phyloP scores from a whole-genome alignment of 1,284 basidiomycete species.

The Sparassis latifolia region DNA sequence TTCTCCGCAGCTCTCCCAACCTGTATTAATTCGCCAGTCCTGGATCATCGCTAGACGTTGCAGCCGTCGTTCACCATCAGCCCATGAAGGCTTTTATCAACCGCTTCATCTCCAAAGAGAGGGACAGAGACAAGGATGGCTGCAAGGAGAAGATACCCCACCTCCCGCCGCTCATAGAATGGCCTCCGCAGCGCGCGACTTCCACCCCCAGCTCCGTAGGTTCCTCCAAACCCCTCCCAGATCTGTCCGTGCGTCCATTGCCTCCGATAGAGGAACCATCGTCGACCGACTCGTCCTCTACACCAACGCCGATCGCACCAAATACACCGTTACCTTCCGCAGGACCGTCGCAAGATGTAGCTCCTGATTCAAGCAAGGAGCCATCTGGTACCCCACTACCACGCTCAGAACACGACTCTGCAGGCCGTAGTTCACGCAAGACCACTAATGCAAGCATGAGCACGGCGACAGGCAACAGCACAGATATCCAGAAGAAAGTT shows the following conservation, averaged over 20 bases:
- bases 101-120: constrained; percentile 49
- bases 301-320: constrained; percentile 25
- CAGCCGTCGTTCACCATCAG: not conserved
- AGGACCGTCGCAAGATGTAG: constrained; percentile 3
- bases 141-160: constrained; percentile 61
- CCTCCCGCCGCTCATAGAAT: constrained; percentile 47
- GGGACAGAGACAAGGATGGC: constrained; percentile 52
- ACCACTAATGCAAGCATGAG: constrained; percentile 35
- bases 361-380: not conserved
- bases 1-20: constrained; percentile 12
- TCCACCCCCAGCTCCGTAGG: constrained; percentile 43
- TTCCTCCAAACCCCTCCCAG: constrained; percentile 64
- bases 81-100: constrained; percentile 75
- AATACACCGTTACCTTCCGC: constrained; percentile 16
- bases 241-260: constrained; percentile 45
- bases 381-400: not conserved
- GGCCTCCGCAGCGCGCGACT: constrained; percentile 44
- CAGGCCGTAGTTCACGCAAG: constrained; percentile 49
- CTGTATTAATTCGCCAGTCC: constrained; percentile 6
- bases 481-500: constrained; percentile 70
- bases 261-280: constrained; percentile 41
- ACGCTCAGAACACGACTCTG: constrained; percentile 33
- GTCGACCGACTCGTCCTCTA: constrained; percentile 28
- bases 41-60: constrained; percentile 13
- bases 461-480: constrained; percentile 23